Percentiles rank a stretch among this genome's conserved stretches.
Conservation (phyloP, 768 basidiomycete species). For the Russula griseocarnosa region DNA sequence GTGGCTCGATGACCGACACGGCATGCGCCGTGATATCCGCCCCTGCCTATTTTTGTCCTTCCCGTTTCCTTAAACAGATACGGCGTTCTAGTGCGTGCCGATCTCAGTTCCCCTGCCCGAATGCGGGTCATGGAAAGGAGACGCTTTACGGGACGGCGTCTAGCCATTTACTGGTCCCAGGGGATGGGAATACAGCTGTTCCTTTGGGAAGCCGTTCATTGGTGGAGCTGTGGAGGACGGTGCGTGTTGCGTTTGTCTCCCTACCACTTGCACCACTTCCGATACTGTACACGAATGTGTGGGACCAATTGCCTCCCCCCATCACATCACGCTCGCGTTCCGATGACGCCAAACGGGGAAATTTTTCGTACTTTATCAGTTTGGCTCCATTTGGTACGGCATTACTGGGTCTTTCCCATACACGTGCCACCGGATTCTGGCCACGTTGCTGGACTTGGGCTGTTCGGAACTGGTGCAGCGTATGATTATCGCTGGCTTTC, state of each 20-base stretch:
- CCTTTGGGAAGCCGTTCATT: not conserved
- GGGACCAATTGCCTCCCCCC: not conserved
- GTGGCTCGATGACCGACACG: conserved; percentile 7
- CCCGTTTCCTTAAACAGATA: not conserved
- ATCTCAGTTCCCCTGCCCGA: not conserved
- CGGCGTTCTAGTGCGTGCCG: not conserved
- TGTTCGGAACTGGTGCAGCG: conserved; percentile 1
- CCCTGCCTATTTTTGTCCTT: not conserved
- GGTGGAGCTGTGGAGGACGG: too few species aligned
- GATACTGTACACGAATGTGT: not conserved
- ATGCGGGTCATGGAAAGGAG: not conserved
- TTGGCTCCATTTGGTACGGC: conserved; percentile 7
- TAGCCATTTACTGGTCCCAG: not conserved
- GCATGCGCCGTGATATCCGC: not conserved
- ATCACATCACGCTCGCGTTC: not conserved
- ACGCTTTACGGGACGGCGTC: not conserved
- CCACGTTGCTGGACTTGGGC: conserved; percentile 9
- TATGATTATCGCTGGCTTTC: conserved; percentile 13
- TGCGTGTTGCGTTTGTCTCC: not conserved
- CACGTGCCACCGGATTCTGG: not conserved
- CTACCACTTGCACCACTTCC: not conserved
- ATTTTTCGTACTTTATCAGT: not conserved
- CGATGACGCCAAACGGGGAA: not conserved
- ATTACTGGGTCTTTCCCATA: not conserved
- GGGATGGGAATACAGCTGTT: not conserved